These are phyloP conservation scores for Epichloe uncinata DNA, from an alignment of 2,329 filamentous ascomycete species.

Conservation along the genomic window DNA sequence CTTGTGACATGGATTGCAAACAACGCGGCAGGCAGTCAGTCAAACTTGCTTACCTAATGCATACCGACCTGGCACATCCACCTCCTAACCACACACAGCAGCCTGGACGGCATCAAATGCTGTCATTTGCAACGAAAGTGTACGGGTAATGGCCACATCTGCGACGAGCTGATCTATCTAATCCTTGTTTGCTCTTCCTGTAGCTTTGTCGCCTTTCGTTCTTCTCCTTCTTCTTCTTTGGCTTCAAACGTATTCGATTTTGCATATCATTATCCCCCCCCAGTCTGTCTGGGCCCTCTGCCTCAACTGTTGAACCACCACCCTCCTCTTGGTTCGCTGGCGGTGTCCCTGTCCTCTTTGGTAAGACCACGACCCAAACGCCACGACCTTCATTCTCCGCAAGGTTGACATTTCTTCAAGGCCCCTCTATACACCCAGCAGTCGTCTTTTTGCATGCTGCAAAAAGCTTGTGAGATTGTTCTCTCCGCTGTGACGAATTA, in stretches of 20 bases:
- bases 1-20: neutral
- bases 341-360: neutral
- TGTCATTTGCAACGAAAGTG: conserved; percentile 18
- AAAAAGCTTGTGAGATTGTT: neutral
- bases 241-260: neutral
- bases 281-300: neutral
- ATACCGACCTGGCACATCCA: conserved; percentile 9
- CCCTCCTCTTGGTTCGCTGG: conserved; percentile 1
- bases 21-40: neutral
- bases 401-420: neutral
- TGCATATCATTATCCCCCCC: neutral
- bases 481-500: neutral
- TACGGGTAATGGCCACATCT: neutral
- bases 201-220: neutral
- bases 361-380: conserved; percentile 3
- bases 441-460: neutral
- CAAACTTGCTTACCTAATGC: conserved; percentile 13
- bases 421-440: neutral
- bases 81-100: conserved; percentile 16
- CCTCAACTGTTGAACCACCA: neutral
- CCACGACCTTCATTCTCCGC: neutral
- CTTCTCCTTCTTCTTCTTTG: neutral
- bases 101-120: conserved; percentile 12
- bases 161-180: neutral
- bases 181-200: neutral